Evolutionary conservation across 805 yeast genomes (phyloP), one percentile per base, ranked within the genome.

Genomic region (Schwanniomyces sp.): DNA sequence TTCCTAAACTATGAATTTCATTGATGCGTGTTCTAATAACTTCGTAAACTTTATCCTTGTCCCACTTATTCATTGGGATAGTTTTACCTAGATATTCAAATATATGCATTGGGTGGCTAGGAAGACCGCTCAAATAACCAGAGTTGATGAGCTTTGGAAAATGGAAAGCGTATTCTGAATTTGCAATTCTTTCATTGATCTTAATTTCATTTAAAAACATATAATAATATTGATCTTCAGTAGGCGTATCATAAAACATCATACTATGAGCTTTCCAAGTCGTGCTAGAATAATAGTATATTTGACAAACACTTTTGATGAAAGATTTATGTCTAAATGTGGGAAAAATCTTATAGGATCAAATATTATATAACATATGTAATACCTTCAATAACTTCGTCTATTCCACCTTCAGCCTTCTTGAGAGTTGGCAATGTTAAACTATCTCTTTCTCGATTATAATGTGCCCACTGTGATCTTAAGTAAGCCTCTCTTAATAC

Each of bases 61-160:
- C 37, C 37, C 38, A 41, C 5, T 29, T 17, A 7, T 30, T 16
- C 8, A 27, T 21, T 18, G 37, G 38, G 2, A 41, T 2, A 7
- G 29, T 28, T 29, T 29, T 32, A 2, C 38, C 44, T 30, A 41
- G 18, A n/a, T 41, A 30, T 41, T 41, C 44, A 41, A 41, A 41
- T 41, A 41, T 41, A 41, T 41, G 44, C 38, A 41, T 18, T 32
- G 26, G 44, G 18, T 41, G 44, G 16, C 21, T 28, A 9, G 37
- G 26, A 17, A 41, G 27, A 9, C 37, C 44, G 17, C 16, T 41
- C 44, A 37, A 30, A 21, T 29, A 41, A 30, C 37, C 44, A 29
- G 44, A 41, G 8, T 8, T 26, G 30, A 41, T 16, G 44, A 41
- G 17, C 38, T 30, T 41, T 30, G 44, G 37, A 16, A 41, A 41